Percentiles rank a stretch among this genome's conserved stretches.
Conservation (phyloP, 2,329 filamentous ascomycete genomes). For the Trichoderma sp. region DNA sequence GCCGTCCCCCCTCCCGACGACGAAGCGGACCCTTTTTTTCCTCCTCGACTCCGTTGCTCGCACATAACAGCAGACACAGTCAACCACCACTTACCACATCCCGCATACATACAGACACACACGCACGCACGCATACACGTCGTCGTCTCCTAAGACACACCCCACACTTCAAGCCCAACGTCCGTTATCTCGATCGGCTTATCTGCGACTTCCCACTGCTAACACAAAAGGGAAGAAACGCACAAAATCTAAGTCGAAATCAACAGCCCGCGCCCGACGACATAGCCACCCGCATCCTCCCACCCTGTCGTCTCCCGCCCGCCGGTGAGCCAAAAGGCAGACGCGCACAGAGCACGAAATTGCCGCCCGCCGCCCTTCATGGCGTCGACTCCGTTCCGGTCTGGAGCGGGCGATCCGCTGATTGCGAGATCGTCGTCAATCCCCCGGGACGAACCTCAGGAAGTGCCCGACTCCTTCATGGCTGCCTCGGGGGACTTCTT, state of each 20-base stretch:
- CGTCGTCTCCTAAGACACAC: slow-evolving; percentile 16
- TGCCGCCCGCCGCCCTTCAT: slow-evolving; percentile 38
- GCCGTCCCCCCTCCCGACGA: neutral
- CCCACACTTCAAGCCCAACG: slow-evolving; percentile 18
- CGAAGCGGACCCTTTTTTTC: slow-evolving; percentile 16
- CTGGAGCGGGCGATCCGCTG: slow-evolving; percentile 44
- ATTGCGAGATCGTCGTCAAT: slow-evolving; percentile 43
- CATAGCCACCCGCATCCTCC: neutral
- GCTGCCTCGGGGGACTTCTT: slow-evolving; percentile 41
- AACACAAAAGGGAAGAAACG: slow-evolving; percentile 8
- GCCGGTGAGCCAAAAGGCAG: slow-evolving; percentile 19
- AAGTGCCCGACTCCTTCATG: slow-evolving; percentile 45
- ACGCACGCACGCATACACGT: neutral
- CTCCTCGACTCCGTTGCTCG: neutral
- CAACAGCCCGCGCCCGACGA: neutral
- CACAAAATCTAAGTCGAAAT: neutral
- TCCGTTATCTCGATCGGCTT: slow-evolving; percentile 8
- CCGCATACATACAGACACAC: no score
- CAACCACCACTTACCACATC: no score
- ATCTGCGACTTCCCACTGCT: slow-evolving; percentile 19
- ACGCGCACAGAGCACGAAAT: slow-evolving; percentile 27
- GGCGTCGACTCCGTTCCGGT: slow-evolving; percentile 39
- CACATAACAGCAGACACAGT: no score
- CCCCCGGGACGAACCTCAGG: slow-evolving; percentile 44
- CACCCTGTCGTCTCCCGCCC: slow-evolving; percentile 17